Percentiles rank a stretch among this genome's conserved stretches.
These are phyloP conservation scores for Trichoderma sp. DNA, from an alignment of 2,329 filamentous ascomycete species.

Conservation along the genomic window DNA sequence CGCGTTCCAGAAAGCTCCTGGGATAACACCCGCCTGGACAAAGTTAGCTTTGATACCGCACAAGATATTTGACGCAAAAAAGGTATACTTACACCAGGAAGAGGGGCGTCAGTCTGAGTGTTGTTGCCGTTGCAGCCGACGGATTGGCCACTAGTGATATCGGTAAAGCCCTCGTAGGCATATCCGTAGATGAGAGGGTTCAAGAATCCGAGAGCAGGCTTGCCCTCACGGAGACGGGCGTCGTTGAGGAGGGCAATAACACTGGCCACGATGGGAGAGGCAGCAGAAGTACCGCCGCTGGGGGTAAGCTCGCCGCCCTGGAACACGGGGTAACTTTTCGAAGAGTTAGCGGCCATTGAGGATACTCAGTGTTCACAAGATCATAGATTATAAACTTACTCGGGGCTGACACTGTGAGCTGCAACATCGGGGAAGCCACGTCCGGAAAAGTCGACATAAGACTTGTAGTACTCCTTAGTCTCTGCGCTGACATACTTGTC, in stretches of 20 bases:
- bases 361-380: neutral
- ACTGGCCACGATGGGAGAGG: conserved; percentile 53
- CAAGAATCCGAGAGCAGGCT: conserved; percentile 52
- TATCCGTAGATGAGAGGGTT: conserved; percentile 51
- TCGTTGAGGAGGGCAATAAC: conserved; percentile 56
- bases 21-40: conserved; percentile 35
- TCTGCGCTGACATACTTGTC: conserved; percentile 43
- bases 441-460: conserved; percentile 44
- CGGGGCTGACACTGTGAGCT: conserved; percentile 55
- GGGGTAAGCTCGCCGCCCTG: conserved; percentile 36
- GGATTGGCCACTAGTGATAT: conserved; percentile 42
- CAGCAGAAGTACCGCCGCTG: conserved; percentile 50
- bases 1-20: conserved; percentile 39
- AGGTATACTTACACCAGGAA: conserved; percentile 9
- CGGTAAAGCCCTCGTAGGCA: conserved; percentile 31
- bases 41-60: conserved; percentile 15
- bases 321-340: conserved; percentile 28
- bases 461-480: conserved; percentile 48
- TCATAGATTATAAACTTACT: conserved; percentile 47
- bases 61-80: neutral
- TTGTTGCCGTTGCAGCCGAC: conserved; percentile 45
- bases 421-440: conserved; percentile 53
- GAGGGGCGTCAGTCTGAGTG: conserved; percentile 23
- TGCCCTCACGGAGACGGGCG: conserved; percentile 47
- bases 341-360: neutral